Percentiles rank a stretch among this genome's conserved stretches.
Conservation (phyloP, 2,329 filamentous ascomycete genomes). For the Stachybotrys chlorohalonatus region DNA sequence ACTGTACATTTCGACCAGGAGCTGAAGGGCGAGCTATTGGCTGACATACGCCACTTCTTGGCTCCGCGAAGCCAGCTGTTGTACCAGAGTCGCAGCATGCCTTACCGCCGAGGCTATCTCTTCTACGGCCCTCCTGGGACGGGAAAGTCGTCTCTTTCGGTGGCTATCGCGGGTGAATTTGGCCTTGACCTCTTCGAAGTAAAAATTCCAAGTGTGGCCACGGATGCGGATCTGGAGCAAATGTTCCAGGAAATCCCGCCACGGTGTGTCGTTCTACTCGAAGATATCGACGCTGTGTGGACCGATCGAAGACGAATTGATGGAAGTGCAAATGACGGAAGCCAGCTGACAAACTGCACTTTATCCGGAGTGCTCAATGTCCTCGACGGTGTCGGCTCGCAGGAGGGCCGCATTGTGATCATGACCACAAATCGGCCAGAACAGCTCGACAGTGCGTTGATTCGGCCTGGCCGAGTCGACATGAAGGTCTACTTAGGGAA, state of each 20-base stretch:
- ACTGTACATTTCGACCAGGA: conserved; percentile 40
- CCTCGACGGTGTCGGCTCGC: conserved; percentile 60
- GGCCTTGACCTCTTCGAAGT: conserved; percentile 41
- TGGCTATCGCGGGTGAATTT: conserved; percentile 42
- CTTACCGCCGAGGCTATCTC: conserved; percentile 43
- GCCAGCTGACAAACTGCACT: conserved; percentile 26
- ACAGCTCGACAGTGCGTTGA: conserved; percentile 53
- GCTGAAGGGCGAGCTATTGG: conserved; percentile 35
- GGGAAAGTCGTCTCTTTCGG: conserved; percentile 47
- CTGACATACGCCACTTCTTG: conserved; percentile 43
- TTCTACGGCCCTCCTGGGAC: conserved; percentile 56
- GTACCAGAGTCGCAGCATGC: conserved; percentile 48
- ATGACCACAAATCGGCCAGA: conserved; percentile 66
- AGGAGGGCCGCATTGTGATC: conserved; percentile 61
- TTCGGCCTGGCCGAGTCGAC: conserved; percentile 60
- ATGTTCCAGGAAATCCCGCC: conserved; percentile 44
- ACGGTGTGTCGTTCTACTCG: conserved; percentile 44
- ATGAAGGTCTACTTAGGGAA: conserved; percentile 49
- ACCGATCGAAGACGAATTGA: conserved; percentile 13
- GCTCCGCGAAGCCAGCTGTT: conserved; percentile 39
- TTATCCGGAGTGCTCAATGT: conserved; percentile 61
- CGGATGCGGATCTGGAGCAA: conserved; percentile 38
- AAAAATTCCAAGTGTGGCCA: conserved; percentile 37
- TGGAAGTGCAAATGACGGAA: conserved; percentile 8
- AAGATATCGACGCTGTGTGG: conserved; percentile 42